A percentile compares a stretch with the other conserved stretches of the same genome.
phyloP scores from a whole-genome alignment of 2,329 filamentous ascomycete species.

The Karstenula rhodostoma region DNA sequence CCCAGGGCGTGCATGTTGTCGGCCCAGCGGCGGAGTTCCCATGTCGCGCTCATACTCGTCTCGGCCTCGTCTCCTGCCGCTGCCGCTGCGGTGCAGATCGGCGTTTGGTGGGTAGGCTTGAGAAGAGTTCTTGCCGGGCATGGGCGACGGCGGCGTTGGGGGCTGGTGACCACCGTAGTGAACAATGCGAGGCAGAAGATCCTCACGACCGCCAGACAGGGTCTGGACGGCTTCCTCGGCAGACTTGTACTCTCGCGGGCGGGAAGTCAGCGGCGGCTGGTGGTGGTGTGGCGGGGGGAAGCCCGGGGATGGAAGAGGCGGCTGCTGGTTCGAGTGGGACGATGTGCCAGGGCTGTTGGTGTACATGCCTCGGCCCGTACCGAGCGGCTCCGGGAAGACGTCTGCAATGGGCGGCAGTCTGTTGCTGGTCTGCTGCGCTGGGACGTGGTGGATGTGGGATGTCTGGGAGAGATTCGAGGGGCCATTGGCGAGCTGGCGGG shows the following conservation, averaged over 20 bases:
- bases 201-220: conserved; percentile 87
- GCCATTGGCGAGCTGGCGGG: conserved; percentile 80
- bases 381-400: conserved; percentile 85
- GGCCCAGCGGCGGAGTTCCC: conserved; percentile 82
- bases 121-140: conserved; percentile 56
- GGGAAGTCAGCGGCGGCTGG: conserved; percentile 61
- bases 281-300: conserved; percentile 66
- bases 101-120: conserved; percentile 39
- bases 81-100: conserved; percentile 60
- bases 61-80: conserved; percentile 76
- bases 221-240: conserved; percentile 95
- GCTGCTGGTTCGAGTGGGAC: conserved; percentile 69
- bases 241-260: conserved; percentile 88
- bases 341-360: conserved; percentile 71
- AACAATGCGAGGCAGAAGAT: conserved; percentile 89
- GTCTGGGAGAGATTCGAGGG: conserved; percentile 83
- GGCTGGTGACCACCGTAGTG: conserved; percentile 96
- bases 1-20: conserved; percentile 59
- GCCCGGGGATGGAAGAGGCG: conserved; percentile 78
- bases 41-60: conserved; percentile 93
- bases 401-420: conserved; percentile 92
- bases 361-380: conserved; percentile 56
- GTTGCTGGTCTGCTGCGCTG: conserved; percentile 88
- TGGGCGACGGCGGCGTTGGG: conserved; percentile 85
- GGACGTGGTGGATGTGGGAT: conserved; percentile 89